These are phyloP conservation scores for Mikania micrantha DNA, from an alignment of 129 eudicot genomes.

Conservation along the genomic window DNA sequence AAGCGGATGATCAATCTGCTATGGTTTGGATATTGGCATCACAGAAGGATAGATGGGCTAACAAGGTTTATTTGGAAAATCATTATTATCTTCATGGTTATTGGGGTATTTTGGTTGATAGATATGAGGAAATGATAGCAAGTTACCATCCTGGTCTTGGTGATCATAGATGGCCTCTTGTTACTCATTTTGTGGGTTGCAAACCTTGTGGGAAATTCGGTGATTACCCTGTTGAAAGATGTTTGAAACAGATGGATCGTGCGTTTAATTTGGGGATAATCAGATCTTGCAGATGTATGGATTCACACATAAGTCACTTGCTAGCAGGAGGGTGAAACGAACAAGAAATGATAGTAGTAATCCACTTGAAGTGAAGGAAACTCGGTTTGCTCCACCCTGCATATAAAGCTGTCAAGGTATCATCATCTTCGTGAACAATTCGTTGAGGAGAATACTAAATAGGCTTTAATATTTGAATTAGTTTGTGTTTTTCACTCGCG, in stretches of 20 bases:
- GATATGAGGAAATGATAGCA: conserved; percentile 76
- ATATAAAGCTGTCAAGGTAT: conserved; percentile 62
- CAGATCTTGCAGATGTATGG: conserved; percentile 95
- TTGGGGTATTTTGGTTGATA: conserved; percentile 92
- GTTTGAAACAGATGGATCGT: conserved; percentile 92
- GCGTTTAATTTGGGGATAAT: conserved; percentile 80
- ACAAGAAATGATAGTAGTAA: conserved; percentile 55
- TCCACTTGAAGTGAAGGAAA: conserved; percentile 69
- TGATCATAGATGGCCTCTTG: conserved; percentile 92
- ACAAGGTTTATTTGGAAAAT: conserved; percentile 77
- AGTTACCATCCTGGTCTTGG: conserved; percentile 77
- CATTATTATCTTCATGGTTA: conserved; percentile 79
- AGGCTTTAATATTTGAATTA: conserved; percentile 21
- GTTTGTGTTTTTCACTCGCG: conserved; percentile 19
- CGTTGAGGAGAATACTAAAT: neutral
- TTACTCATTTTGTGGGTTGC: conserved; percentile 96
- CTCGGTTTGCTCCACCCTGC: conserved; percentile 75
- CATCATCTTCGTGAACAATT: conserved; percentile 42
- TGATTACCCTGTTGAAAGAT: conserved; percentile 87
- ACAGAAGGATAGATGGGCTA: conserved; percentile 70
- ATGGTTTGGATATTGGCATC: conserved; percentile 77
- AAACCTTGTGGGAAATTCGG: conserved; percentile 91
- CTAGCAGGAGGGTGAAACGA: conserved; percentile 61
- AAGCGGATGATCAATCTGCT: conserved; percentile 95
- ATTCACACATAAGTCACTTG: conserved; percentile 62